Evolutionary conservation across 805 yeast genomes (phyloP).

Genomic region (Teunomyces stri): DNA sequence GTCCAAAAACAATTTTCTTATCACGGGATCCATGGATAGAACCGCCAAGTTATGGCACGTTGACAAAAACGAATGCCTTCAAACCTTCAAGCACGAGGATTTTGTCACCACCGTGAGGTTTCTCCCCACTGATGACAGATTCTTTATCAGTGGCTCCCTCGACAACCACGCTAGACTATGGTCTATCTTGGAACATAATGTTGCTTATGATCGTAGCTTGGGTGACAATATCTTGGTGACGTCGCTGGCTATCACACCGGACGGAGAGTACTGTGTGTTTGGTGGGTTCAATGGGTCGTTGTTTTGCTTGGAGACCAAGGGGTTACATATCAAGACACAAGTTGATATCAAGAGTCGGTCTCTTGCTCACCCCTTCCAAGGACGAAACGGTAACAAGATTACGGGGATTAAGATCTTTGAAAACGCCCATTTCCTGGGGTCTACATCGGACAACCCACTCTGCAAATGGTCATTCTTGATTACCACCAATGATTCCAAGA

Average conservation of each 20-base stretch:
- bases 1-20: conserved; percentile 80
- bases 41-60: conserved; percentile 86
- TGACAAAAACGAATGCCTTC: conserved; percentile 59
- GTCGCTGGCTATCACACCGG: conserved; percentile 69
- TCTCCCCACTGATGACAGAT: conserved; percentile 84
- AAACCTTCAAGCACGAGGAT: conserved; percentile 70
- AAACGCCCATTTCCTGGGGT: conserved; percentile 12
- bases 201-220: conserved; percentile 48
- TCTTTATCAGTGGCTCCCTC: conserved; percentile 77
- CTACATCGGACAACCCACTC: conserved; percentile 10
- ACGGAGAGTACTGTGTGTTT: conserved; percentile 55
- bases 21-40: conserved; percentile 81
- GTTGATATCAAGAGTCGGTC: conserved; percentile 32
- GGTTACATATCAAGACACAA: conserved; percentile 44
- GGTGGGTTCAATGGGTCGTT: conserved; percentile 82
- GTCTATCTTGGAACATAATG: conserved; percentile 74
- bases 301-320: conserved; percentile 59
- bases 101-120: conserved; percentile 78
- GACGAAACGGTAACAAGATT: conserved; percentile 46
- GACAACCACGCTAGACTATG: conserved; percentile 77
- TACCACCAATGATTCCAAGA: conserved; percentile 79
- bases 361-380: conserved; percentile 21
- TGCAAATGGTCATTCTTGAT: conserved; percentile 44
- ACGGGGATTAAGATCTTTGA: conserved; percentile 67
- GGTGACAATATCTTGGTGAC: conserved; percentile 70